A percentile compares a stretch with the other conserved stretches of the same genome.
Conservation (phyloP, 139 green algal species). For the Trebouxia sp. region DNA sequence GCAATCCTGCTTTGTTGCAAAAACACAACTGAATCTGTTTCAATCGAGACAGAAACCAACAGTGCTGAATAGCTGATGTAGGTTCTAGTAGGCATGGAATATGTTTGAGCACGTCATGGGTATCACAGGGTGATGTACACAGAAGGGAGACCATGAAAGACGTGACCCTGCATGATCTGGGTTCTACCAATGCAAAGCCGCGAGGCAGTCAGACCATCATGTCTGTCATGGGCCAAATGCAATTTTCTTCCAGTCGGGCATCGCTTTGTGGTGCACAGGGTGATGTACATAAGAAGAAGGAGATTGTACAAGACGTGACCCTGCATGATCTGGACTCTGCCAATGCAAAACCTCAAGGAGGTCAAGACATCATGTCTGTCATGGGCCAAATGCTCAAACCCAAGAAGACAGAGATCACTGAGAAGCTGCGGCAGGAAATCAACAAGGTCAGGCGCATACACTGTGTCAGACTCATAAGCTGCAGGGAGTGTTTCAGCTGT, state of each 20-base stretch:
- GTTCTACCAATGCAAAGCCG: constrained; percentile 91
- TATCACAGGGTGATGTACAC: constrained; percentile 97
- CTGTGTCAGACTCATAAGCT: neutral
- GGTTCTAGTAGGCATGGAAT: too few species aligned
- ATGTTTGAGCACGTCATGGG: too few species aligned
- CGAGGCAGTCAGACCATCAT: constrained; percentile 92
- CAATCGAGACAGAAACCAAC: too few species aligned
- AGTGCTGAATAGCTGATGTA: too few species aligned
- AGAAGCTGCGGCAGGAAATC: constrained; percentile 98
- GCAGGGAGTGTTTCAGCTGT: neutral
- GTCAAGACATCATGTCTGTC: constrained; percentile 92
- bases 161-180: constrained; percentile 98
- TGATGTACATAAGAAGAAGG: constrained; percentile 99
- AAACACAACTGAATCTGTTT: too few species aligned
- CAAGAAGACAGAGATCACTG: constrained; percentile 99
- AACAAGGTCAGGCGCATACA: constrained; percentile 80
- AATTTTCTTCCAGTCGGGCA: too few species aligned
- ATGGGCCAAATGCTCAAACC: constrained; percentile 96
- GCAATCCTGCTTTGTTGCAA: too few species aligned
- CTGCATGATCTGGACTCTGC: constrained; percentile 97
- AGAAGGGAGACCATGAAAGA: constrained; percentile 99
- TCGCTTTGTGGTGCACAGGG: constrained; percentile 61
- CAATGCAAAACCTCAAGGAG: constrained; percentile 92
- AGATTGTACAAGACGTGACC: constrained; percentile 99
- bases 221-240: constrained; percentile 91